Conservation (phyloP, 169 alveolate genomes). For the Cryptosporidium sp. region DNA sequence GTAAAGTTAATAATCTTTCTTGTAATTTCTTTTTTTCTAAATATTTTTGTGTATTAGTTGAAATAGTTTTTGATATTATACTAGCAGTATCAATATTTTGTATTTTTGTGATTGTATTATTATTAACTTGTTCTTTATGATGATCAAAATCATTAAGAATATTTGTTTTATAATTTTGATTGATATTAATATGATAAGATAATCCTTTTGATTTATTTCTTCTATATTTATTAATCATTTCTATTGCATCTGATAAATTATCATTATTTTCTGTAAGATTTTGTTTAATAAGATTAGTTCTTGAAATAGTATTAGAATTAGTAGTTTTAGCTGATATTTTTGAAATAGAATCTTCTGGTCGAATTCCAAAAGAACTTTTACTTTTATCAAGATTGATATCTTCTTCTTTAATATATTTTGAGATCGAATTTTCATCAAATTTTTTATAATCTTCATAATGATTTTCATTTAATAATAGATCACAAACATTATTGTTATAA, state of each 20-base stretch:
- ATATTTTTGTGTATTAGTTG: constrained; percentile 29
- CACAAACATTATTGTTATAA: too few species aligned
- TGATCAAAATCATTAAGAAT: too few species aligned
- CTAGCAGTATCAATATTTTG: constrained; percentile 27
- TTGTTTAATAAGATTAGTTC: constrained; percentile 67
- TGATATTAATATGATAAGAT: neutral
- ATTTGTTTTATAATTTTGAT: neutral
- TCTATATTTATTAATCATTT: constrained; percentile 63
- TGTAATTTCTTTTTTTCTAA: constrained; percentile 41
- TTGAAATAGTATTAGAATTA: constrained; percentile 24
- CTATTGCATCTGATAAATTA: constrained; percentile 68
- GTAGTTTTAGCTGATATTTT: constrained; percentile 46
- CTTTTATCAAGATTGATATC: neutral
- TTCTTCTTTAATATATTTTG: neutral
- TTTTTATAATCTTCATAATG: neutral
- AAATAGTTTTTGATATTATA: constrained; percentile 35
- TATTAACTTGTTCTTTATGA: neutral
- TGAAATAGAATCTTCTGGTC: constrained; percentile 66
- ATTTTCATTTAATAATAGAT: neutral
- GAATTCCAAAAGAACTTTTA: neutral
- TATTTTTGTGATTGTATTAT: too few species aligned
- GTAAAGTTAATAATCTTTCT: constrained; percentile 32
- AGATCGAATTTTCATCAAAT: neutral
- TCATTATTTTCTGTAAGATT: constrained; percentile 31
- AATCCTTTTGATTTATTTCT: constrained; percentile 20